Base-by-base conservation (phyloP, 257 asterid genomes). In the Agastache rugosa region DNA sequence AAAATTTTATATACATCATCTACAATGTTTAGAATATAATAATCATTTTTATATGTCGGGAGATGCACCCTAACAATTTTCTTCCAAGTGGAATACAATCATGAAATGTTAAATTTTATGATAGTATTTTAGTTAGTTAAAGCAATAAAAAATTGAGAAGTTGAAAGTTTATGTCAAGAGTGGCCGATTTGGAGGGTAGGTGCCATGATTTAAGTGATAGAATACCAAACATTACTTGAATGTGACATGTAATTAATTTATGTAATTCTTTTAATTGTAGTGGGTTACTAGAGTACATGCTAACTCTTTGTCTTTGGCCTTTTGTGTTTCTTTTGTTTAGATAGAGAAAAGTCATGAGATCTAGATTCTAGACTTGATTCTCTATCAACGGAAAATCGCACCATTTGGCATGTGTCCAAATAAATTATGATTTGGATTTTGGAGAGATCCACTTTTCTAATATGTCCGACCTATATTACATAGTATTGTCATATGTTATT, bases 321-420 rank as follows among this genome's bases (percentile, higher is more conserved):
- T 16, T 31, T 61, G 45, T 61, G 7, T 12, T 4, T 34, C 1
- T n/a, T n/a, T 9, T 6, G 9, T 2, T 8, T 62, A 35, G 67
- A 34, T n/a, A 34, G 48, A 35, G 48, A 34, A n/a, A 62, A 34
- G 48, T 35, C 48, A 8, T 1, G 67, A 62, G 27, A 34, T 35
- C 5, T 34, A 61, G 67, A 62, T 35, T 31, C 67, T 61, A 34
- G 47, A 34, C 10, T 16, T 61, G 15, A 34, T 61, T 34, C 67
- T 61, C 27, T 9, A n/a, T 34, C 67, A 8, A 8, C 27, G 16
- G 15, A 35, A 34, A 34, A 34, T 16, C 67, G 47, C 9, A 34
- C 27, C 47, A n/a, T 31, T 34, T 62, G 67, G 67, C 67, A n/a
- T 34, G 7, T 34, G 22, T 5, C 39, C 63, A 23, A 22, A 22